Base-by-base conservation (phyloP, 2,329 filamentous ascomycete genomes). In the Hypoxylon sp. region DNA sequence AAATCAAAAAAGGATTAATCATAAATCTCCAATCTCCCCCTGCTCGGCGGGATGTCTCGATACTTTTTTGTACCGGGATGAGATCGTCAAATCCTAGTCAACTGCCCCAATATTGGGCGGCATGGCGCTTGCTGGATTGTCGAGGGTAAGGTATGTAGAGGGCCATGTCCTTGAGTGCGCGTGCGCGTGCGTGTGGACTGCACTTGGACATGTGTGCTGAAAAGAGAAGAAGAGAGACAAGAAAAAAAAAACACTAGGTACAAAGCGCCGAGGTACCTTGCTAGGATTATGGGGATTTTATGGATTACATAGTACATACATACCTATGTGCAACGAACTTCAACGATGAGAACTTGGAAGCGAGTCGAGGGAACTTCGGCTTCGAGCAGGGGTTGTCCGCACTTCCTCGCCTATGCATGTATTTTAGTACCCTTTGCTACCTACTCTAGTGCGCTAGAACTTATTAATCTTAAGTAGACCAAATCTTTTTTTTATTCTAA, bases 51-150 rank as follows among this genome's bases (percentile, higher is more conserved):
- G 62, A 56, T 64, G 62, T 43, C 57, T 63, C 52, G 55, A 67
- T 64, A 64, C 56, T 63, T 62, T 63, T 62, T 64, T 61, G 64
- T 63, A 67, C 60, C 55, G 44, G n/a, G 55, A 60, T 55, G 45
- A 63, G 62, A 67, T 66, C 65, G 60, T 57, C 57, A 49, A 58
- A 62, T 58, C 66, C 63, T 64, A 57, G 61, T 55, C 27, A 58
- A 50, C 50, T 61, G 57, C 52, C 38, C 64, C 63, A 62, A 63
- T 66, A 57, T 59, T 61, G 57, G 62, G 62, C 62, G 60, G 59
- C 62, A 65, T 66, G 64, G 66, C 66, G 66, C 66, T 68, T 68
- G 65, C n/a, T n/a, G n/a, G n/a, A 57, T 42, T 44, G 43, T 32
- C 17, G 36, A 49, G 26, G 31, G 21, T 21, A 26, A 25, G 2